Base-by-base conservation (phyloP, 179 eudicot genomes). In the Beta corolliflora region DNA sequence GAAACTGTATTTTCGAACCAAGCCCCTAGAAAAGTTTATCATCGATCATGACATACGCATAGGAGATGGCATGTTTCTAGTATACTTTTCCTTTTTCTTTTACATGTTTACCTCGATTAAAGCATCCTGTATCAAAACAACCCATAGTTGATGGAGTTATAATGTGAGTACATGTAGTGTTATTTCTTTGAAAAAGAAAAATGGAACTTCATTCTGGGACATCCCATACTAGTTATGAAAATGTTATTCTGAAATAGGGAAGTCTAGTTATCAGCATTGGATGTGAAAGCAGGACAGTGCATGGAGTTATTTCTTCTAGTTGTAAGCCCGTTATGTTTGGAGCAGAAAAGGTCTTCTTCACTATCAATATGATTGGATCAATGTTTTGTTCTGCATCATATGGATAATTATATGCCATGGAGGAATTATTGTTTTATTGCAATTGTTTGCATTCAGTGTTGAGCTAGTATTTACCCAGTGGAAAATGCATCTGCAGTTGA, bases 401-500 rank as follows among this genome's bases (percentile, higher is more conserved):
- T 76, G 61, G 36, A 53, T 56, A 41, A 45, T 21, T 77, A 10
- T 9, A 53, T 70, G 69, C 70, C 69, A 71, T 21, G 65, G 11
- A n/a, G 44, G 58, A 3, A 45, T 54, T 48, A 2, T 50, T 36
- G 48, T 3, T 54, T 36, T 29, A 55, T n/a, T 67, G 29, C 29
- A 13, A 25, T 36, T 60, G 21, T 71, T 5, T 19, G 19, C 16
- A 60, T 79, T 29, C 21, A 7, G 50, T 18, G 55, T 73, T 60
- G 71, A 53, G 9, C 41, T 68, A 70, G 15, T 4, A 70, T 80
- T 77, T 75, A 12, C 19, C 31, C 31, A 52, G 25, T 50, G 48
- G 53, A 41, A 69, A 45, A 46, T 72, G 21, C 50, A 16, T 67
- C 36, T 81, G 73, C 88, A 87, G 91, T 88, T 88, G 88, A 80